Conservation (phyloP, 345 rosid genomes). For the Ceriops decandra region DNA sequence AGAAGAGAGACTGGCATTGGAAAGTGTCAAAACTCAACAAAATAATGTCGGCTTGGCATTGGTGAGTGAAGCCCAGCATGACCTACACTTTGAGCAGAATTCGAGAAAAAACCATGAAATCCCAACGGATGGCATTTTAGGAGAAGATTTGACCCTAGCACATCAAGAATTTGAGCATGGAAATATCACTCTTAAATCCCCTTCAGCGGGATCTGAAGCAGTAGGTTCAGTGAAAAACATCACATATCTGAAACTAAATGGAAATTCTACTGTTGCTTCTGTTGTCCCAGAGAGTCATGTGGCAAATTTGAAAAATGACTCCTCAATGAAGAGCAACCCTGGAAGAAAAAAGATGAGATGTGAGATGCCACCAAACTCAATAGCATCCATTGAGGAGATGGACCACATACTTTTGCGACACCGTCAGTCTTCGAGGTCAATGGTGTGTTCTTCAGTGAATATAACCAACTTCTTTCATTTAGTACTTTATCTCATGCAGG, state of each 20-base stretch:
- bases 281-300: slow-evolving; percentile 13
- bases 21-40: slow-evolving; percentile 23
- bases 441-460: slow-evolving; percentile 38
- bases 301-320: slow-evolving; percentile 24
- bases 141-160: slow-evolving; percentile 15
- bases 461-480: background rate
- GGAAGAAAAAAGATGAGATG: slow-evolving; percentile 53
- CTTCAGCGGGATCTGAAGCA: slow-evolving; percentile 7
- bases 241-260: slow-evolving; percentile 27
- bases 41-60: slow-evolving; percentile 31
- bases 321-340: slow-evolving; percentile 18
- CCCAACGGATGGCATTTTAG: slow-evolving; percentile 8
- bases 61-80: slow-evolving; percentile 17
- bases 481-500: slow-evolving; percentile 5
- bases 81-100: slow-evolving; percentile 23
- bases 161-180: slow-evolving; percentile 13
- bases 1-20: background rate
- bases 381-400: slow-evolving; percentile 70
- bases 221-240: slow-evolving; percentile 12
- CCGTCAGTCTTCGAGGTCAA: slow-evolving; percentile 62
- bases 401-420: slow-evolving; percentile 41
- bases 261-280: slow-evolving; percentile 20
- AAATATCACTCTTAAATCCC: slow-evolving; percentile 12
- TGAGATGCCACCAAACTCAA: slow-evolving; percentile 72
- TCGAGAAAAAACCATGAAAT: slow-evolving; percentile 19